Percentiles rank a stretch among this genome's conserved stretches.
phyloP scores from a whole-genome alignment of 345 rosid species.

The Chamaenerion angustifolium region DNA sequence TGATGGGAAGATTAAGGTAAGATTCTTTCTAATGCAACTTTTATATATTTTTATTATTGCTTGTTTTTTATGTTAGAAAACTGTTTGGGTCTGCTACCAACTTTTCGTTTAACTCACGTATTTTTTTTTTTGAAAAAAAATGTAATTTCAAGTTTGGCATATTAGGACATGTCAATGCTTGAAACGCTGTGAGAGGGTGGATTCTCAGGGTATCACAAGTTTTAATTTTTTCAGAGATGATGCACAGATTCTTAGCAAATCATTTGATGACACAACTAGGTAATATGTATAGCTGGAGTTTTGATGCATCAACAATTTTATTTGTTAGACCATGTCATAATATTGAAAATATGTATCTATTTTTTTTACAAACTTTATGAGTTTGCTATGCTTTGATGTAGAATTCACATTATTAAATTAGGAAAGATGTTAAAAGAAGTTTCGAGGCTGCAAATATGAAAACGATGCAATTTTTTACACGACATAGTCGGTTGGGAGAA shows the following conservation, averaged over 20 bases:
- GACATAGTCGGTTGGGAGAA: slow-evolving; percentile 59
- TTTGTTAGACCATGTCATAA: too few relatives aligned
- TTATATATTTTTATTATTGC: not conserved
- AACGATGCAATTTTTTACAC: too few relatives aligned
- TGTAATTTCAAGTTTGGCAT: slow-evolving; percentile 73
- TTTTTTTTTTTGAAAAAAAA: not conserved
- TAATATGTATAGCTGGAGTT: too few relatives aligned
- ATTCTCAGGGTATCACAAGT: slow-evolving; percentile 91
- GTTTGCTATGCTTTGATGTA: too few relatives aligned
- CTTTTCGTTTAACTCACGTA: too few relatives aligned
- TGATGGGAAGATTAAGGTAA: slow-evolving; percentile 94
- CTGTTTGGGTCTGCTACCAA: too few relatives aligned
- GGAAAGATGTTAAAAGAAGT: too few relatives aligned
- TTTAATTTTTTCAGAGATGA: slow-evolving; percentile 91
- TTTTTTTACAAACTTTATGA: too few relatives aligned
- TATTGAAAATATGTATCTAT: too few relatives aligned
- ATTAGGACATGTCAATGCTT: slow-evolving; percentile 86
- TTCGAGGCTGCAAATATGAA: too few relatives aligned
- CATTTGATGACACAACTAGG: slow-evolving; percentile 93
- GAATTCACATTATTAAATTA: too few relatives aligned
- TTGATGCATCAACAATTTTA: too few relatives aligned
- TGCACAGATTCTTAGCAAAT: slow-evolving; percentile 82
- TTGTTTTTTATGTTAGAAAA: not conserved
- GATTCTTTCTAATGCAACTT: slow-evolving; percentile 3
- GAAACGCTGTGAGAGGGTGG: slow-evolving; percentile 87